Base-by-base conservation (phyloP, 2,329 filamentous ascomycete genomes). In the Neonectria neomacrospora region DNA sequence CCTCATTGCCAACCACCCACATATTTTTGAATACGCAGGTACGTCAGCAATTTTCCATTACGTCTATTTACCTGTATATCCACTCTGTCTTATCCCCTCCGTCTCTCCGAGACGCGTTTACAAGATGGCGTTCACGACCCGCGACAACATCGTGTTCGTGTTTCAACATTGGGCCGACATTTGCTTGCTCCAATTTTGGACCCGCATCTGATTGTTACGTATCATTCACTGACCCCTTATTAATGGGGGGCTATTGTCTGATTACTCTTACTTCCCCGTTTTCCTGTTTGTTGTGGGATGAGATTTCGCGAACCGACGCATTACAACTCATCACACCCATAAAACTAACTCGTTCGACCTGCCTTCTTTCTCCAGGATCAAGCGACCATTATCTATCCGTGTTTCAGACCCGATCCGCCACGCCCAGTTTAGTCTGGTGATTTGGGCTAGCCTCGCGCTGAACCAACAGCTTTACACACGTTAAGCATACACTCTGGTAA, bases 201-300 rank as follows among this genome's bases (percentile, higher is more conserved):
- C 66, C 69, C 64, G 64, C 69, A 67, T 56, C 52, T 50, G 61
- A 61, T 55, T 62, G 63, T 56, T 65, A 71, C 66, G 69, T 70
- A 68, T 61, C 52, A 63, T 67, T 58, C 56, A 64, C 54, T 59
- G 48, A 48, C 61, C 50, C 58, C 53, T 64, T 63, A 50, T 55
- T 47, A 53, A 44, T 22, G 58, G 55, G 53, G 54, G 58, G 57
- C 37, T 34, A 48, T 61, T 58, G 58, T 52, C 54, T 54, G 52
- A 57, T 60, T 57, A 37, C 57, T 58, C 52, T 50, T 50, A 50
- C 54, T 64, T 54, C 41, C 47, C 53, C 57, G 28, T 55, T 55
- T 52, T 61, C 58, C 47, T 44, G 47, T 41, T 53, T 57, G 60
- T 55, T 57, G 58, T 61, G 48, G 32, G 54, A 67, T 65, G 53